phyloP scores from a whole-genome alignment of 768 basidiomycete genomes.

The Tricholoma furcatifolium region DNA sequence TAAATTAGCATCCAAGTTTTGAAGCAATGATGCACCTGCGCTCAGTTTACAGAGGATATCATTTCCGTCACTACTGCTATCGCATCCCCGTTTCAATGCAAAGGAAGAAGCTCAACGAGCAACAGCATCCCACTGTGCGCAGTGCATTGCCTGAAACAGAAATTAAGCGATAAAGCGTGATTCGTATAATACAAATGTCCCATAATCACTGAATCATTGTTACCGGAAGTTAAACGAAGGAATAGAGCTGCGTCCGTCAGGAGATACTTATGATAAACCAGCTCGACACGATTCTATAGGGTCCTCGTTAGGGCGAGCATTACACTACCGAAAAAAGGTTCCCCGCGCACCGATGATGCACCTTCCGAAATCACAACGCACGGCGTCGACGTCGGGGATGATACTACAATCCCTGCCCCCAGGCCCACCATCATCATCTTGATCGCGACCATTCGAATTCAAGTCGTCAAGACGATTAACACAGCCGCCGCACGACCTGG shows the following conservation, averaged over 20 bases:
- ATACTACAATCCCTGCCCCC: conserved; percentile 43
- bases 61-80: too few species aligned
- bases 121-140: too few species aligned
- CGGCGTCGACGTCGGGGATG: conserved; percentile 39
- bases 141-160: too few species aligned
- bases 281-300: background rate
- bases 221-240: background rate
- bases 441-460: too few species aligned
- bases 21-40: too few species aligned
- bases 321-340: background rate
- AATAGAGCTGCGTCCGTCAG: background rate
- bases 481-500: conserved; percentile 31
- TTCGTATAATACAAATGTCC: background rate
- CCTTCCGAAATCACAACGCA: conserved; percentile 31
- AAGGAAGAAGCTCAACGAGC: too few species aligned
- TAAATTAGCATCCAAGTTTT: too few species aligned
- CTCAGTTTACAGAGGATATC: too few species aligned
- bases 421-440: conserved; percentile 8
- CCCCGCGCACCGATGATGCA: conserved; percentile 34
- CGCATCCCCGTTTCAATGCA: too few species aligned
- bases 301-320: background rate
- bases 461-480: conserved; percentile 9
- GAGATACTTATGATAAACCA: background rate
- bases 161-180: too few species aligned
- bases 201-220: background rate